Conservation (phyloP, 2,329 filamentous ascomycete genomes). For the Xylariaceae sp. region DNA sequence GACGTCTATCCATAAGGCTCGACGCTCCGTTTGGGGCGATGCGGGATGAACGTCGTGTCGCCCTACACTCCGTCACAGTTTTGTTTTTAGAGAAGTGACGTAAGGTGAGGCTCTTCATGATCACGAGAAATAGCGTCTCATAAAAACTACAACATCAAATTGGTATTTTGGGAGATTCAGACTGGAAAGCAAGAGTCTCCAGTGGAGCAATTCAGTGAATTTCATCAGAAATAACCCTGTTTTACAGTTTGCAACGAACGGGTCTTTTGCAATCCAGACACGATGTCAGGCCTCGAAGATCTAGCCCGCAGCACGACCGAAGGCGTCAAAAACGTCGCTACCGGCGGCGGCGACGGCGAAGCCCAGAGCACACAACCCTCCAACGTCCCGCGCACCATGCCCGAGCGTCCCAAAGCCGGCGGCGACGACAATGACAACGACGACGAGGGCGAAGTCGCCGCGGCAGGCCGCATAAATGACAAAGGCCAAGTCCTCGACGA, state of each 20-base stretch:
- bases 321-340: conserved; percentile 13
- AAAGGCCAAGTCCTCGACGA: conserved; percentile 53
- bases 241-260: conserved; percentile 24
- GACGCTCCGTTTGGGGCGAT: conserved; percentile 4
- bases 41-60: not conserved
- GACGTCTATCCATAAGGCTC: conserved; percentile 27
- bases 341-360: conserved; percentile 4
- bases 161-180: too few species aligned
- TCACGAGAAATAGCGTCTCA: conserved; percentile 7
- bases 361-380: conserved; percentile 19
- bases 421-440: conserved; percentile 22
- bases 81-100: conserved; percentile 21
- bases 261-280: conserved; percentile 26
- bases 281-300: conserved; percentile 29
- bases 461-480: conserved; percentile 42
- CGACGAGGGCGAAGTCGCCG: conserved; percentile 33
- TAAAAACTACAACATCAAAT: too few species aligned
- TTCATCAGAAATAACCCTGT: too few species aligned
- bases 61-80: not conserved
- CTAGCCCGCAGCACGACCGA: conserved; percentile 19
- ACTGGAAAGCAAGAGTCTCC: not conserved
- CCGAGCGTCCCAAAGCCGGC: conserved; percentile 24
- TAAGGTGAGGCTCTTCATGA: conserved; percentile 19
- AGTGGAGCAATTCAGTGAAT: conserved; percentile 3
- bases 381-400: conserved; percentile 27